Base-by-base conservation (phyloP, 176 grass and related monocot species). In the Cenchrus fungigraminus region DNA sequence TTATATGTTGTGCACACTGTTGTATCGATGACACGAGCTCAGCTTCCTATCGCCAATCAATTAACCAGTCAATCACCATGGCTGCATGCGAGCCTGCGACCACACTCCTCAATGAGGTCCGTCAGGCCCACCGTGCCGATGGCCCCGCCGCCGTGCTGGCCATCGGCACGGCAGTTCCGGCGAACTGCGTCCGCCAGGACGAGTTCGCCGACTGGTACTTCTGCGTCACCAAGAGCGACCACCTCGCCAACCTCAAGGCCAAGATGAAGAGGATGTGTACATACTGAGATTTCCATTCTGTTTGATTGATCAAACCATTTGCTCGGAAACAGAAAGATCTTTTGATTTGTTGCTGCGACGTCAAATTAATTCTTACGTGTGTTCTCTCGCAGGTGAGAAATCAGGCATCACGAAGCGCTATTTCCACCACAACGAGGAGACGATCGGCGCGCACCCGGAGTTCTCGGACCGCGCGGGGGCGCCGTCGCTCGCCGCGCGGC, bases 261-360 rank as follows among this genome's bases (percentile, higher is more conserved):
- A 93, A 90, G 80, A 89, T 93, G 69, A 87, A 86, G 49, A 85
- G 87, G 68, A 89, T 89, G 63, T 92, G 91, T 92, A 37, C 34
- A 37, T 37, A 84, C 56, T 65, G 2, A 3, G 34, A 37, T 37
- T n/a, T 58, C 9, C 11, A 58, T 55, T n/a, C 9, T 14, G n/a
- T 6, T 9, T 34, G 0, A 68, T 6, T 67, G 3, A 51, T 51
- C 11, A 51, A 7, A 65, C 43, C 40, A 45, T 71, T 71, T 71
- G 0, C 68, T 25, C 4, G 1, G 1, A 34, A 14, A 15, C 5
- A 65, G 2, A 34, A 3, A 6, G 3, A 31, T 31, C 0, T 12
- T 19, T 56, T 6, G 12, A 37, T 46, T 46, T 56, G 16, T 19
- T 19, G 16, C 6, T 19, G 3, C 4, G 0, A 17, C 1, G 17